Base-by-base conservation (phyloP, 2,329 filamentous ascomycete species). In the Aureobasidium sp. region DNA sequence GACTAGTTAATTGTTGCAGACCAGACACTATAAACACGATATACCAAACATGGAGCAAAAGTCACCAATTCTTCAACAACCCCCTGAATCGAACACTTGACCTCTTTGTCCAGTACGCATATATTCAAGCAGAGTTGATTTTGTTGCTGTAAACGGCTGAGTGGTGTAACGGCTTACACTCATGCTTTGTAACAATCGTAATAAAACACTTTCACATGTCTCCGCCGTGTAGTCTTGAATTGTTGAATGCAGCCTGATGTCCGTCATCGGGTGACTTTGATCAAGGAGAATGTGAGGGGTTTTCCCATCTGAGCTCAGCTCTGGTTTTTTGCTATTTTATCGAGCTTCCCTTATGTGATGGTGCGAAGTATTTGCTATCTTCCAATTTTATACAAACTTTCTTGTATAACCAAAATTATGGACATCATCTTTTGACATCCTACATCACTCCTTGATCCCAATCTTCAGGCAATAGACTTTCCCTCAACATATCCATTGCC, bases 401-500 rank as follows among this genome's bases (percentile, higher is more conserved):
- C 12, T 41, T 24, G 26, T 32, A 32, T 8, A 41, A 43, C 37
- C 26, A 43, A 43, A 15, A 3, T 6, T 43, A 32, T 43, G 6
- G 20, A 36, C 51, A 29, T 20, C 20, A 20, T 17, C 0, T 52
- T 37, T 37, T 8, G 15, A n/a, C 4, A 27, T n/a, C 7, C 13
- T 27, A 55, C 51, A 55, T 55, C 24, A 55, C 5, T 13, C 59
- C 60, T 10, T 62, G 51, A 20, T 52, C 60, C 60, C 60, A 63
- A 15, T 63, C 44, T 24, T 59, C 52, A 4, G 43, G 50, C 24
- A 63, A 29, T 24, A 63, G 26, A 17, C 61, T 48, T 32, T 63
- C 61, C 27, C 61, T 52, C 46, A 63, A 44, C 61, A 63, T 63
- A 44, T 63, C 61, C 52, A 52, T 46, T 13, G 53, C 44, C 2